Percentiles rank a stretch among this genome's conserved stretches.
These are phyloP conservation scores for Zygoascus sp. DNA, from an alignment of 1,139 yeast species.

Conservation along the genomic window DNA sequence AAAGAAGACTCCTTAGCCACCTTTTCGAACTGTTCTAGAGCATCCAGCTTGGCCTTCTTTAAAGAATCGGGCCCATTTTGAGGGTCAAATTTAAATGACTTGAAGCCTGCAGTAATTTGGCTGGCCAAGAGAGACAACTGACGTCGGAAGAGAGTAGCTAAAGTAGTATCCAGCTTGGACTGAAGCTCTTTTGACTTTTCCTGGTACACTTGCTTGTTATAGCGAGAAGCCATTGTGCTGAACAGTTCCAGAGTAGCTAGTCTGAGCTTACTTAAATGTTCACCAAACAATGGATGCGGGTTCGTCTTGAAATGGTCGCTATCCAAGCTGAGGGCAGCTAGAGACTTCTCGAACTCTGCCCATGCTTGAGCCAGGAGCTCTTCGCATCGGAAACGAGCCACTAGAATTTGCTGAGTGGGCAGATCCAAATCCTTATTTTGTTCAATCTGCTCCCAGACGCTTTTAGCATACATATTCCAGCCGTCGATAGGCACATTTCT, in stretches of 20 bases:
- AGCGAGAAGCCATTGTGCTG: conserved; percentile 69
- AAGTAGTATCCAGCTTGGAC: conserved; percentile 31
- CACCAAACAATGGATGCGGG: conserved; percentile 29
- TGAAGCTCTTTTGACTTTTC: conserved; percentile 52
- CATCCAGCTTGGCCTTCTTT: conserved; percentile 19
- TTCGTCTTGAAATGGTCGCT: neutral
- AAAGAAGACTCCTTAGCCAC: conserved; percentile 26
- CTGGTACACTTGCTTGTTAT: conserved; percentile 58
- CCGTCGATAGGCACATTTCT: conserved; percentile 91
- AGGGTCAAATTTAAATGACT: conserved; percentile 14
- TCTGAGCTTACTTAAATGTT: conserved; percentile 26
- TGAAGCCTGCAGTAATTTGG: conserved; percentile 30
- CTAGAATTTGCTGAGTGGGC: conserved; percentile 93
- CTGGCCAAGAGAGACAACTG: conserved; percentile 39
- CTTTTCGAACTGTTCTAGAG: conserved; percentile 19
- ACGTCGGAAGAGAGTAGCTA: conserved; percentile 39
- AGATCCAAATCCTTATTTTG: conserved; percentile 87
- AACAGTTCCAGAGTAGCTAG: conserved; percentile 46
- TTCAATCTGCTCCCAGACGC: conserved; percentile 93
- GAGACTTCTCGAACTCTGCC: conserved; percentile 43
- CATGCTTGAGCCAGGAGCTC: conserved; percentile 62
- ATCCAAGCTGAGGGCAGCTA: conserved; percentile 21
- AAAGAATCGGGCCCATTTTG: conserved; percentile 16
- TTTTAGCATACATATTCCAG: conserved; percentile 88
- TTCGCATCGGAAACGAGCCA: conserved; percentile 91